Base-by-base conservation (phyloP, 768 basidiomycete genomes). In the Hydnum rufescens region DNA sequence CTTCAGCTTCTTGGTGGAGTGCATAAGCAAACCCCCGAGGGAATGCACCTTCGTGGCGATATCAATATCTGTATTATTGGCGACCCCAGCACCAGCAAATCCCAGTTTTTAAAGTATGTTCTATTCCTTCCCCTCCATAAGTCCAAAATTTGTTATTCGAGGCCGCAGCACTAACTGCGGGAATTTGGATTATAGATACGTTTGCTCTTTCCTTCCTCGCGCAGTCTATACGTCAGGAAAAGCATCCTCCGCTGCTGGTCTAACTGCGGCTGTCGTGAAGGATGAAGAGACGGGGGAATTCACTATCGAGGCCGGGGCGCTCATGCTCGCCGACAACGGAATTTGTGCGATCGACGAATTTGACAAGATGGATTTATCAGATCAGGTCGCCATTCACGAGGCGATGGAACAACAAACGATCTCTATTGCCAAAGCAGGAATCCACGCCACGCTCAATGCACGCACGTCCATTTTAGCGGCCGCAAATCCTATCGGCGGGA, bases 301-400 rank as follows among this genome's bases (percentile, higher is more conserved):
- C 68, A 97, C 95, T 0, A 97, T 97, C 61, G 95, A 99, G 68
- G 95, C 95, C 22, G 95, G 95, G 48, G 95, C 95, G 3, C 74
- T 99, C 58, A 97, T 99, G 95, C 76, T 99, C 3, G 95, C 95
- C 4, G 95, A 99, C 68, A 97, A 97, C 59, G 95, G 95, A 4
- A 96, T 97, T 63, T 99, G 95, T 62, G 92, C 92, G n/a, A 99
- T 99, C 60, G 95, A 99, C 68, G 95, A 97, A 66, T 99, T 99
- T 61, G 95, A 99, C 75, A 99, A 99, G 67, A 99, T 99, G 95
- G 93, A 97, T 64, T 79, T 96, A 51, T 80, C 86, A 0, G 95
- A 97, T 64, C 95, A 97, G 64, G 89, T 97, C 42, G 95, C 95
- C 32, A 97, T 99, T 60, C 95, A 99, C 72, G 93, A 97, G 72